phyloP scores from a whole-genome alignment of 441 rosid genomes.

The Populus hybrid region DNA sequence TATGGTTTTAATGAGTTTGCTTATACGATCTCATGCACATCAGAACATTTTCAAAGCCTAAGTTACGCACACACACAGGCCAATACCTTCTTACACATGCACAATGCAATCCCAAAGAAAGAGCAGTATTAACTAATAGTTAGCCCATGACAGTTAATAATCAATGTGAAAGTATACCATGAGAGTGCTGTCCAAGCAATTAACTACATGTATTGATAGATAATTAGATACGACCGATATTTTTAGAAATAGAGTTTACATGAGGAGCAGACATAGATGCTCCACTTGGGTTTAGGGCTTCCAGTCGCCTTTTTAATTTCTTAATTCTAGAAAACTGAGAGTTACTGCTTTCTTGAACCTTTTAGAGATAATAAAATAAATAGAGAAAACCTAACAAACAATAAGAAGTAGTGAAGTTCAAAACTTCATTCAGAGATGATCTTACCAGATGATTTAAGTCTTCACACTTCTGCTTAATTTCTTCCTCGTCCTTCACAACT shows the following conservation, averaged over 20 bases:
- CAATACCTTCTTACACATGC: too few species aligned
- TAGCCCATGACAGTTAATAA: too few species aligned
- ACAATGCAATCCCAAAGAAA: too few species aligned
- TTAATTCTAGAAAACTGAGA: conserved; percentile 77
- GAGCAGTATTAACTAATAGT: too few species aligned
- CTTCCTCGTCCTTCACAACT: conserved; percentile 78
- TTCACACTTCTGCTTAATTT: conserved; percentile 71
- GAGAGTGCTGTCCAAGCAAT: too few species aligned
- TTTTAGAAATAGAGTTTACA: conserved; percentile 38
- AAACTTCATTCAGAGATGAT: conserved; percentile 23
- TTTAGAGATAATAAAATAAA: conserved; percentile 10
- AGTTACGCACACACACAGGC: too few species aligned
- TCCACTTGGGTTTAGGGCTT: conserved; percentile 72
- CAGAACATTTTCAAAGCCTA: too few species aligned
- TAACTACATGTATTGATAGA: conserved; percentile 5
- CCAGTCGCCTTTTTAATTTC: conserved; percentile 79
- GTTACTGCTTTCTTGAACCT: conserved; percentile 93
- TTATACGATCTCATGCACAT: too few species aligned
- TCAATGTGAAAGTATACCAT: too few species aligned
- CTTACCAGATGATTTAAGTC: conserved; percentile 78
- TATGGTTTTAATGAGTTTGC: too few species aligned
- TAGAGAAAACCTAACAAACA: neutral
- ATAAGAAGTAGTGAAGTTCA: conserved; percentile 6
- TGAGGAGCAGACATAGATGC: conserved; percentile 40
- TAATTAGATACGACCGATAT: neutral